Base-by-base conservation (phyloP, 768 basidiomycete species). In the Basidioascus undulatus region DNA sequence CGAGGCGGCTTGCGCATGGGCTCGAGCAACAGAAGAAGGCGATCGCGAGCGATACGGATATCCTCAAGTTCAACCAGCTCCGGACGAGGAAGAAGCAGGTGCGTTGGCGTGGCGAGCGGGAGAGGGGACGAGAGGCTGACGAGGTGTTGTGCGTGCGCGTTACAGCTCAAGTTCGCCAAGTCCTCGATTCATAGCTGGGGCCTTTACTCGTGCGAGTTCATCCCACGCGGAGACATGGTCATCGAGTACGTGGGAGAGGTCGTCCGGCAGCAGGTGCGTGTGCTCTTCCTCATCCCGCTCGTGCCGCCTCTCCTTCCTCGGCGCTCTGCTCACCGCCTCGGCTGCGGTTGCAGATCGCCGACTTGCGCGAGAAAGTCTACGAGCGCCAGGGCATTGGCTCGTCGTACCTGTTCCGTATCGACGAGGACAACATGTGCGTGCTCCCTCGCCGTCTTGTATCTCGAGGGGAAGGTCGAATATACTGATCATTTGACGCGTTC, bases 161-260 rank as follows among this genome's bases (percentile, higher is more conserved):
- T n/a, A n/a, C n/a, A 54, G 41, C 68, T 98, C 27, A 74, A 83
- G 26, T 98, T 98, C 52, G 79, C 83, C 4, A 67, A 84, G 32
- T 86, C 81, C 20, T 84, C 86, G 15, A 98, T 98, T 44, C 89
- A 39, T 48, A 98, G 89, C 51, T 98, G 89, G 80, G 92, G 92
- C 4, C 56, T 98, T 53, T 98, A 94, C 56, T 87, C 92, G 24
- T 3, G n/a, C 36, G 46, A 45, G 40, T 40, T 37, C 34, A 94
- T 98, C 49, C 71, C 77, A 6, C 63, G 70, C 28, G 84, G 84
- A 4, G 92, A 98, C 62, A 94, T 98, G 86, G 89, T 98, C 24
- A 94, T 96, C 59, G 92, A 98, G 62, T 98, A 98, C 53, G 92
- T 98, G 6, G 92, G 92, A 16, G 92, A 98, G 66, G 69, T 94